A percentile compares a stretch with the other conserved stretches of the same genome.
phyloP scores from a whole-genome alignment of 108 stramenopile genomes.

The Skeletonema marinoi region DNA sequence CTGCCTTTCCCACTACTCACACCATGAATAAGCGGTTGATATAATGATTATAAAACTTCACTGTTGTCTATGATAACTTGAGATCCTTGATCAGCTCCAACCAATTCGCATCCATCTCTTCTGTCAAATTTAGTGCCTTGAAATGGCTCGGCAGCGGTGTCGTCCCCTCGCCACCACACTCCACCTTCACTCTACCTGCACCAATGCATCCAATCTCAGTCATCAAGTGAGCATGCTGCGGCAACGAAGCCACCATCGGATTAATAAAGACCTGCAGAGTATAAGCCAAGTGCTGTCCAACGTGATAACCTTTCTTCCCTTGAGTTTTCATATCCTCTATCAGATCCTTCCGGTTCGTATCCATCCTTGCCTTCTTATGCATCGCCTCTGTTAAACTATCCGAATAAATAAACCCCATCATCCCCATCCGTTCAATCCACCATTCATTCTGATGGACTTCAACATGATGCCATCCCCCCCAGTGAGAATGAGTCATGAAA shows the following conservation, averaged over 20 bases:
- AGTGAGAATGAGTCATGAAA: conserved; percentile 65
- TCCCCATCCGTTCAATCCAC: conserved; percentile 71
- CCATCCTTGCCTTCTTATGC: conserved; percentile 29
- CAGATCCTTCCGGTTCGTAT: conserved; percentile 25
- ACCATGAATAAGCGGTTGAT: no score
- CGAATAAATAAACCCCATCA: conserved; percentile 64
- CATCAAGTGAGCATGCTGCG: conserved; percentile 64
- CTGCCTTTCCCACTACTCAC: no score
- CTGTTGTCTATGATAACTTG: not conserved
- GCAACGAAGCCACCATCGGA: conserved; percentile 57
- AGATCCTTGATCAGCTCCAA: conserved; percentile 39
- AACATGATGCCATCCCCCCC: conserved; percentile 84
- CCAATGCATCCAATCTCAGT: conserved; percentile 52
- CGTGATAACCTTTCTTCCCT: conserved; percentile 22
- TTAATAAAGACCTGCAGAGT: conserved; percentile 57
- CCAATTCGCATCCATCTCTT: conserved; percentile 43
- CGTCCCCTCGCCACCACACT: conserved; percentile 19
- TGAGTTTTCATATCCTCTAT: conserved; percentile 13
- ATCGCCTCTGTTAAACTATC: conserved; percentile 42
- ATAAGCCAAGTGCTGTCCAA: conserved; percentile 55
- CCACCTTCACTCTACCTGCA: conserved; percentile 6
- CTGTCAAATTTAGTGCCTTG: conserved; percentile 30
- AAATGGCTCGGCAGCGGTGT: conserved; percentile 35
- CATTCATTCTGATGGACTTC: conserved; percentile 56
- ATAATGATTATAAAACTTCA: no score